phyloP scores from a whole-genome alignment of 805 yeast species.

The Barnettozyma salicaria region DNA sequence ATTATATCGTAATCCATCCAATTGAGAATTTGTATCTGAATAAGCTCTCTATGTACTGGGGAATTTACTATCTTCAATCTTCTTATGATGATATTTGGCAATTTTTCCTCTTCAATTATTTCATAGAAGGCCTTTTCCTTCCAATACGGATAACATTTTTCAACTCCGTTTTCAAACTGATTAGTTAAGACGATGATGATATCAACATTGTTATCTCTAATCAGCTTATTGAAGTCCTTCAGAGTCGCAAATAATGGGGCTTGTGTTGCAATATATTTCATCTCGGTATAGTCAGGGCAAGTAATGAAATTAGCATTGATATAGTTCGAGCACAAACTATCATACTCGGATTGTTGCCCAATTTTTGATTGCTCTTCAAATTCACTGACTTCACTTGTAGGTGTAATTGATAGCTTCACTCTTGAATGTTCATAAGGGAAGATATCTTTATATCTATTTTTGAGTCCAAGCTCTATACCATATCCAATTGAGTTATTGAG shows the following conservation, averaged over 20 bases:
- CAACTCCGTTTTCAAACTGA: conserved; percentile 67
- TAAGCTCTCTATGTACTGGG: conserved; percentile 40
- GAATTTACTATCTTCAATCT: conserved; percentile 29
- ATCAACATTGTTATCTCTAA: conserved; percentile 55
- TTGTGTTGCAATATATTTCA: conserved; percentile 76
- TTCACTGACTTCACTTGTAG: conserved; percentile 8
- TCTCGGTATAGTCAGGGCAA: conserved; percentile 18
- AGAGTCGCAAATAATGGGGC: conserved; percentile 77
- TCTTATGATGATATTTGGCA: conserved; percentile 33
- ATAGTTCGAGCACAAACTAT: conserved; percentile 40
- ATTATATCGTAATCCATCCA: conserved; percentile 85
- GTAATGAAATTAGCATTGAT: conserved; percentile 80
- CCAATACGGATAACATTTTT: conserved; percentile 86
- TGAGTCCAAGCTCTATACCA: conserved; percentile 76
- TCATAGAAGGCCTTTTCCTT: conserved; percentile 41
- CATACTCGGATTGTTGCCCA: neutral
- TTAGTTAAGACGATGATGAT: conserved; percentile 72
- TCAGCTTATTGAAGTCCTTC: conserved; percentile 80
- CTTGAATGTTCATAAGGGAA: conserved; percentile 83
- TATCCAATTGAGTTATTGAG: conserved; percentile 21
- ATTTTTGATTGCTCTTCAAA: conserved; percentile 22
- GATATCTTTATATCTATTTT: conserved; percentile 84
- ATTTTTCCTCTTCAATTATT: conserved; percentile 8
- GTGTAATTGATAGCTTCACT: conserved; percentile 44
- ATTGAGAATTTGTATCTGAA: conserved; percentile 68